Evolutionary conservation across 306 rosid species (phyloP), one percentile per base, ranked within the genome.

Genomic region (Ammopiptanthus mongolicus): DNA sequence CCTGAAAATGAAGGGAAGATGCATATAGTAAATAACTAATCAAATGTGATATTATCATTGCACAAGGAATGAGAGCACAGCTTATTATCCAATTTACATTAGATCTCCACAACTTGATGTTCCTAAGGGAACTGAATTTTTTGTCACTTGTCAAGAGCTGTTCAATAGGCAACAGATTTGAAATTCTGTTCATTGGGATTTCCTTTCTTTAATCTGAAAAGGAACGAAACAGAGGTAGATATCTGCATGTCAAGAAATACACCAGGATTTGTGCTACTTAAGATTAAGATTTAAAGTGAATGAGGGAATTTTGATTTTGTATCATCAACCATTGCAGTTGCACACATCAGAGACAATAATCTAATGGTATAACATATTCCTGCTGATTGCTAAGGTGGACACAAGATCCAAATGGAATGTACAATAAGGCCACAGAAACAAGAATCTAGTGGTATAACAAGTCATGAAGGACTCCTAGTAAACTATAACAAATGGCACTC

Each of bases 371-470:
- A 65, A 71, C 23, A 58, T 64, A 31, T 22, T 22, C 63, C 23
- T 12, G 59, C 70, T 65, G 44, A 58, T 53, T 17, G 36, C 17
- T 57, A 64, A 41, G 17, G 18, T 28, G 73, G 9, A 47, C 72
- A 62, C 52, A 74, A 25, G 46, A 59, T 52, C 80, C 36, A 70
- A 69, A 69, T n/a, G n/a, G 39, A 22, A 47, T 34, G 33, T 48
- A 65, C 44, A 71, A 28, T 19, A 52, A 41, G 8, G 13, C 50
- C 64, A 67, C 56, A 59, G 39, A 46, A 37, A 76, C 53, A 69
- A 47, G 46, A 46, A 48, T 31, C 10, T 19, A 33, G 23, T 1
- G 42, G 60, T 46, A 84, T 19, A 55, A 53, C 57, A 62, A 53
- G 52, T 18, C 14, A 44, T 58, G 65, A 25, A 62, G 47, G 51